Percentiles rank a stretch among this genome's conserved stretches.
These are phyloP conservation scores for Komagataea norvegica DNA, from an alignment of 1,139 yeast genomes.

Conservation along the genomic window DNA sequence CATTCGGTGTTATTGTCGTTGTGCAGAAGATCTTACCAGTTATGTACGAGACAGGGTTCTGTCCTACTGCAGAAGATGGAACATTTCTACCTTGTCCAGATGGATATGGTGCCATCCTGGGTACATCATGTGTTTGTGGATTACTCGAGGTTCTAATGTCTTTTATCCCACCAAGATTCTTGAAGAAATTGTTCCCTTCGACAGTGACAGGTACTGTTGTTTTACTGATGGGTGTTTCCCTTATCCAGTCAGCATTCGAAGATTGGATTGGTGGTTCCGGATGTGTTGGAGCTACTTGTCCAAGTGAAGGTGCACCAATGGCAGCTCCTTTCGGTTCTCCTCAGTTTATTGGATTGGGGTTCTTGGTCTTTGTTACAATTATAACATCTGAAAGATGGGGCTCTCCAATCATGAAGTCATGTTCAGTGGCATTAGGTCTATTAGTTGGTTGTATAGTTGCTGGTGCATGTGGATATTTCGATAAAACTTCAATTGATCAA, in stretches of 20 bases:
- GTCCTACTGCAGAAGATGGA: constrained; percentile 59
- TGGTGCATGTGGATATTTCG: constrained; percentile 84
- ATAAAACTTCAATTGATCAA: constrained; percentile 44
- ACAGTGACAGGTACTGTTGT: constrained; percentile 92
- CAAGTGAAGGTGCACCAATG: constrained; percentile 40
- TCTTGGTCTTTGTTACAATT: constrained; percentile 70
- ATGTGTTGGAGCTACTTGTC: constrained; percentile 50
- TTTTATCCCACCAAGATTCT: constrained; percentile 65
- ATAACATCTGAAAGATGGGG: constrained; percentile 81
- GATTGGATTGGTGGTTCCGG: constrained; percentile 91
- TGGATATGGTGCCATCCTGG: constrained; percentile 84
- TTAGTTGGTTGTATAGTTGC: constrained; percentile 88
- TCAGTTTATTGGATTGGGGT: constrained; percentile 78
- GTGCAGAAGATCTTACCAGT: constrained; percentile 70
- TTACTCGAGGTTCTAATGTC: constrained; percentile 66
- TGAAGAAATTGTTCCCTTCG: constrained; percentile 79
- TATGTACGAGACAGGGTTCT: constrained; percentile 71
- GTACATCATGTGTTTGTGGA: constrained; percentile 73
- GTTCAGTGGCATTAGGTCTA: constrained; percentile 83
- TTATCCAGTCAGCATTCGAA: constrained; percentile 65
- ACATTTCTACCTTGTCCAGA: constrained; percentile 75
- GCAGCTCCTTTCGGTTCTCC: constrained; percentile 82
- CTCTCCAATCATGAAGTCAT: constrained; percentile 90
- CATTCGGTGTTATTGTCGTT: constrained; percentile 82
- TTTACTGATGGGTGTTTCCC: constrained; percentile 66